Percentiles rank a stretch among this genome's conserved stretches.
Conservation (phyloP, 805 yeast species). For the Blastobotrys peoriensis region DNA sequence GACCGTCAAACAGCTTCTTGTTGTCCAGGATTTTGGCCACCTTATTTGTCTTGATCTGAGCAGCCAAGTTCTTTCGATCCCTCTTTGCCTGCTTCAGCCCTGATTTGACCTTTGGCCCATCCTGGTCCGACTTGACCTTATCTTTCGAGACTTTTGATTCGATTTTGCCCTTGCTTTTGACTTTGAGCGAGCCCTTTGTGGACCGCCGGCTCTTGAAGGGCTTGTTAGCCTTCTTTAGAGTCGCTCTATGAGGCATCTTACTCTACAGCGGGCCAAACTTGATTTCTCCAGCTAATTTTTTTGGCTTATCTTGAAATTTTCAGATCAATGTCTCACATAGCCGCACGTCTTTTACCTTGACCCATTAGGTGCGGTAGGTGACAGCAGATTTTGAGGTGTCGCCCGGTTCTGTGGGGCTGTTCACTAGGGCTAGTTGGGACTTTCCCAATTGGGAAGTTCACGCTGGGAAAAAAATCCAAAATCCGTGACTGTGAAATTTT, state of each 20-base stretch:
- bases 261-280: constrained; percentile 43
- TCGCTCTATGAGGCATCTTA: constrained; percentile 59
- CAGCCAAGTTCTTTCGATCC: constrained; percentile 73
- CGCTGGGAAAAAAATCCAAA: too few species aligned
- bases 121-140: constrained; percentile 11
- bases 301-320: too few species aligned
- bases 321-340: too few species aligned
- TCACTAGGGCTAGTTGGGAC: too few species aligned
- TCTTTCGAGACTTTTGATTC: constrained; percentile 50
- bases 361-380: too few species aligned
- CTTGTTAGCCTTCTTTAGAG: constrained; percentile 79
- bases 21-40: constrained; percentile 51
- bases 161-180: constrained; percentile 74
- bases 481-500: too few species aligned
- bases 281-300: too few species aligned
- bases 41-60: constrained; percentile 71
- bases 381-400: too few species aligned
- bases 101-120: neutral
- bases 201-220: constrained; percentile 89
- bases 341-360: too few species aligned
- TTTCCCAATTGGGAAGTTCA: too few species aligned
- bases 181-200: constrained; percentile 80
- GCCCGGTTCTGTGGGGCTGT: too few species aligned
- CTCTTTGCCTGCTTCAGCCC: constrained; percentile 36
- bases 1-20: constrained; percentile 73